Percentiles rank a stretch among this genome's conserved stretches.
Evolutionary conservation across 1,284 basidiomycete genomes (phyloP).

Genomic region (Sanguinoderma infundibulare): DNA sequence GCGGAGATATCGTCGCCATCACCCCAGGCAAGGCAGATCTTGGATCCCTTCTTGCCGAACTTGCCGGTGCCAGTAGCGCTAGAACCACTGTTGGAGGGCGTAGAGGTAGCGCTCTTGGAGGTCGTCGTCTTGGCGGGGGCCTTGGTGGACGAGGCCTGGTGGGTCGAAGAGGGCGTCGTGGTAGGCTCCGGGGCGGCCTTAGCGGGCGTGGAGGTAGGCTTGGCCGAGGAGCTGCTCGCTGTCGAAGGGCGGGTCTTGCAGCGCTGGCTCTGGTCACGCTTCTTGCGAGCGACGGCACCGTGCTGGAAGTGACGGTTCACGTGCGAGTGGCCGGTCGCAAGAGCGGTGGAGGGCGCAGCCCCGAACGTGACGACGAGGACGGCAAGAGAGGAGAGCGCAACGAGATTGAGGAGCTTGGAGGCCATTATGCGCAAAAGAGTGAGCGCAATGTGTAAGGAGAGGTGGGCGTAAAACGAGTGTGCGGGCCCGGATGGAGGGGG

Average conservation of each 20-base stretch:
- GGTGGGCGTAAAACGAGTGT: slow-evolving; percentile 39
- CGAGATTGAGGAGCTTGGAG: slow-evolving; percentile 56
- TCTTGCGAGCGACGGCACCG: slow-evolving; percentile 49
- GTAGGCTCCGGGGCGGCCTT: neutral
- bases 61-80: slow-evolving; percentile 21
- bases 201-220: slow-evolving; percentile 18
- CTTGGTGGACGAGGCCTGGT: slow-evolving; percentile 1
- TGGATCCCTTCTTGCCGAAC: slow-evolving; percentile 57
- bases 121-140: slow-evolving; percentile 7
- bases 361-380: slow-evolving; percentile 56
- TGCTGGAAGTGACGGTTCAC: slow-evolving; percentile 25
- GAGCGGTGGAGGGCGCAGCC: slow-evolving; percentile 51
- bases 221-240: slow-evolving; percentile 12
- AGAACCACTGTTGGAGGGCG: slow-evolving; percentile 25
- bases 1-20: slow-evolving; percentile 50
- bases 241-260: slow-evolving; percentile 59
- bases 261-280: slow-evolving; percentile 48
- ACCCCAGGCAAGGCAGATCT: slow-evolving; percentile 70
- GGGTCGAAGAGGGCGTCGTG: neutral
- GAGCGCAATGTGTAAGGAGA: slow-evolving; percentile 25
- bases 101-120: slow-evolving; percentile 15
- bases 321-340: slow-evolving; percentile 46
- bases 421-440: slow-evolving; percentile 47
- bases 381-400: slow-evolving; percentile 61
- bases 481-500: slow-evolving; percentile 30